These are phyloP conservation scores for Colletotrichum incanum DNA, from an alignment of 2,329 filamentous ascomycete species.

Conservation along the genomic window DNA sequence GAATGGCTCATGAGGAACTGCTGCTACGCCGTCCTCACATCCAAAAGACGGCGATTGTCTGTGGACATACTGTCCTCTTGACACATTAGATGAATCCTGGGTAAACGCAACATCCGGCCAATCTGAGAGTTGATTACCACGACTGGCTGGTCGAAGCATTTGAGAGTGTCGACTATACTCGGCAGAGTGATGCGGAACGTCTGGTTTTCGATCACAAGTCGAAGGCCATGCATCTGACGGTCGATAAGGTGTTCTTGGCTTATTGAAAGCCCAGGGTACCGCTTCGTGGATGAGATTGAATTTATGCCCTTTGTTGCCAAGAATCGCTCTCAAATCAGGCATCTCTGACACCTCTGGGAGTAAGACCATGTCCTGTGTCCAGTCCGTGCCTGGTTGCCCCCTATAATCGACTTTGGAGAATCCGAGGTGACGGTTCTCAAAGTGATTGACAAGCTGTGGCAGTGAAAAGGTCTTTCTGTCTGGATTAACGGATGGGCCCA, in stretches of 20 bases:
- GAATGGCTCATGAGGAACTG: background rate
- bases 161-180: background rate
- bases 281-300: slow-evolving; percentile 56
- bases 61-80: background rate
- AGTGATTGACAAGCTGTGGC: slow-evolving; percentile 72
- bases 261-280: slow-evolving; percentile 54
- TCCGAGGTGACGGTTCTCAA: slow-evolving; percentile 61
- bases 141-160: background rate
- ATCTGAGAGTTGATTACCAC: no score
- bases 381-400: slow-evolving; percentile 53
- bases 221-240: background rate
- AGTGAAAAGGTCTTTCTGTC: slow-evolving; percentile 66
- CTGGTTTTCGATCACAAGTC: background rate
- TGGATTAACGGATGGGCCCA: slow-evolving; percentile 50
- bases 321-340: slow-evolving; percentile 48
- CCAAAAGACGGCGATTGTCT: background rate
- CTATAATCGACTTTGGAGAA: background rate
- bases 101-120: background rate
- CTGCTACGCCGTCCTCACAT: background rate
- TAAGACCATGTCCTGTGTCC: slow-evolving; percentile 64
- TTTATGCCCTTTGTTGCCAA: slow-evolving; percentile 52
- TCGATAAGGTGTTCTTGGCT: background rate
- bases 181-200: background rate
- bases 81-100: background rate
- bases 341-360: slow-evolving; percentile 55